These are phyloP conservation scores for Apophysomyces ossiformis DNA, from an alignment of 371 early-diverging fungal genomes.

Conservation along the genomic window DNA sequence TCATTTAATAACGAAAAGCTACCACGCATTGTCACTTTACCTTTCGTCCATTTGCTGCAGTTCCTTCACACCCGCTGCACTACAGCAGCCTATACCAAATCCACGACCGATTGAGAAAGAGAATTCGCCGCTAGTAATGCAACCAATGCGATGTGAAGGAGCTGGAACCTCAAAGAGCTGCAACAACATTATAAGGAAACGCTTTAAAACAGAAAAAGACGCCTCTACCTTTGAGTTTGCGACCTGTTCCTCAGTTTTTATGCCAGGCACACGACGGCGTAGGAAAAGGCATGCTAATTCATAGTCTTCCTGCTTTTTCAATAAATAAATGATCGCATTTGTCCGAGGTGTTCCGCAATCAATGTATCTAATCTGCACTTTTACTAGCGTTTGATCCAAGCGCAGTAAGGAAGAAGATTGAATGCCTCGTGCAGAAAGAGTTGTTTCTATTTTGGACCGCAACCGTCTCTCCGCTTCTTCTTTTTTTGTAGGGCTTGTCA, in stretches of 20 bases:
- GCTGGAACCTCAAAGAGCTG: conserved; percentile 20
- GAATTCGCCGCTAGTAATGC: conserved; percentile 73
- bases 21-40: conserved; percentile 18
- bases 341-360: conserved; percentile 54
- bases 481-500: conserved; percentile 18
- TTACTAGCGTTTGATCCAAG: conserved; percentile 43
- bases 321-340: conserved; percentile 57
- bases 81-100: conserved; percentile 64
- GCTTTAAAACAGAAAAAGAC: neutral
- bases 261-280: neutral
- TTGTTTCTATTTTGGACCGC: neutral
- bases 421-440: conserved; percentile 16
- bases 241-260: neutral
- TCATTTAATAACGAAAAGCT: neutral
- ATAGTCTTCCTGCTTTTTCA: conserved; percentile 34
- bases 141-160: conserved; percentile 60
- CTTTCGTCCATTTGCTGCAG: conserved; percentile 28
- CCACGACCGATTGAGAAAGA: conserved; percentile 70
- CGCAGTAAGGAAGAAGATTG: neutral
- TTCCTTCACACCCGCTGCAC: conserved; percentile 40
- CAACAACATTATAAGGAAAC: neutral
- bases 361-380: conserved; percentile 50
- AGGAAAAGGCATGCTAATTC: conserved; percentile 1
- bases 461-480: neutral
- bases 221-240: neutral